phyloP scores from a whole-genome alignment of 345 rosid genomes.

The Firmiana major region DNA sequence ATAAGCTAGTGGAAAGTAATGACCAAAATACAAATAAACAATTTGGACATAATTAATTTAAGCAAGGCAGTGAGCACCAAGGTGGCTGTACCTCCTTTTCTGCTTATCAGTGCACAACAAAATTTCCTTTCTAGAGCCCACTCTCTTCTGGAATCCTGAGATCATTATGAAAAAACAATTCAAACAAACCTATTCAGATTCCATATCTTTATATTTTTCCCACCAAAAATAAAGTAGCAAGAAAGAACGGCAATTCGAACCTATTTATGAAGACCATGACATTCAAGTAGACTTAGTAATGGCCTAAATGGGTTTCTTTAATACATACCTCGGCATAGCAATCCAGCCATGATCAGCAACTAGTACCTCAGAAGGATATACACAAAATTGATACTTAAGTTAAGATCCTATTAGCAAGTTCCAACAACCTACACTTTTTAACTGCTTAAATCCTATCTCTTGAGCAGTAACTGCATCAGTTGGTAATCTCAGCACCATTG shows the following conservation, averaged over 20 bases:
- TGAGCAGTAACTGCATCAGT: background rate
- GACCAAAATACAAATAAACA: background rate
- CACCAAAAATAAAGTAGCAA: background rate
- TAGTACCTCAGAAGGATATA: background rate
- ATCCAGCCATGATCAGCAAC: background rate
- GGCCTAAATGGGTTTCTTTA: background rate
- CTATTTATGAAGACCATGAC: background rate
- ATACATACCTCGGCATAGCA: background rate
- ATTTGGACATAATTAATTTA: no score
- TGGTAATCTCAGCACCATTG: background rate
- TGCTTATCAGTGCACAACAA: background rate
- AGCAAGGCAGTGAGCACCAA: background rate
- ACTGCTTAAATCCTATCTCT: background rate
- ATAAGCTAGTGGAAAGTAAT: background rate
- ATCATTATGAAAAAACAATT: no score
- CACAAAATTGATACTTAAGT: background rate
- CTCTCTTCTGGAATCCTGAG: background rate
- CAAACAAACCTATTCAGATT: background rate
- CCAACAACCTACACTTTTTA: background rate
- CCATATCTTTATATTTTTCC: background rate
- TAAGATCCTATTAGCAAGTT: background rate
- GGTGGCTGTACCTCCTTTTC: background rate
- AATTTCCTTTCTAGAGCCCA: background rate
- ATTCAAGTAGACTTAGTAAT: background rate
- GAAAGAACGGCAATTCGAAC: background rate